Percentiles rank a stretch among this genome's conserved stretches.
phyloP scores from a whole-genome alignment of 176 grass and related monocot genomes.

The Aechmea fasciata region DNA sequence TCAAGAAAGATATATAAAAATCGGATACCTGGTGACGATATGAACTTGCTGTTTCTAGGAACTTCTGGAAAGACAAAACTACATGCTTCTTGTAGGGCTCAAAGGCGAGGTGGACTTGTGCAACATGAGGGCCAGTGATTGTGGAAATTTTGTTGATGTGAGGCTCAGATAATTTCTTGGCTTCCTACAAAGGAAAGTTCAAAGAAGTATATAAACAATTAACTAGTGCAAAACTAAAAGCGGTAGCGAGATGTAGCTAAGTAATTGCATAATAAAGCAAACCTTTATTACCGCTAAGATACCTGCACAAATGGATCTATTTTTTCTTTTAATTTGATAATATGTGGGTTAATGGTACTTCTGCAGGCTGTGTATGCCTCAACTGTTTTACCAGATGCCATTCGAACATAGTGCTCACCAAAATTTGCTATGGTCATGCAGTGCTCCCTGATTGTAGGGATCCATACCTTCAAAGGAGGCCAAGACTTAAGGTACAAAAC shows the following conservation, averaged over 20 bases:
- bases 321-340: slow-evolving; percentile 1
- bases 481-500: not conserved
- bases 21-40: slow-evolving; percentile 18
- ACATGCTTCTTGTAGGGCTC: slow-evolving; percentile 15
- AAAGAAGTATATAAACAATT: not conserved
- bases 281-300: not conserved
- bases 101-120: slow-evolving; percentile 6
- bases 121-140: slow-evolving; percentile 13
- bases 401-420: not conserved
- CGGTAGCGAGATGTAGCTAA: not conserved
- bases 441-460: not conserved
- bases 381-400: not conserved
- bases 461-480: not conserved
- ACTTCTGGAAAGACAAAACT: not conserved
- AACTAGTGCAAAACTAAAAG: not conserved
- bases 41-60: slow-evolving; percentile 3
- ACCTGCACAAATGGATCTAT: slow-evolving; percentile 4
- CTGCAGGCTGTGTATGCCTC: not conserved
- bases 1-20: not conserved
- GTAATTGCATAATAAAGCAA: not conserved
- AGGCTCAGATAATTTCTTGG: slow-evolving; percentile 14
- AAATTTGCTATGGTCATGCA: not conserved
- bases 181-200: slow-evolving; percentile 6
- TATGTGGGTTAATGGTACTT: not conserved
- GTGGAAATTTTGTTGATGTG: slow-evolving; percentile 13